Base-by-base conservation (phyloP, 2,329 filamentous ascomycete species). In the Fusarium pseudocircinatum region DNA sequence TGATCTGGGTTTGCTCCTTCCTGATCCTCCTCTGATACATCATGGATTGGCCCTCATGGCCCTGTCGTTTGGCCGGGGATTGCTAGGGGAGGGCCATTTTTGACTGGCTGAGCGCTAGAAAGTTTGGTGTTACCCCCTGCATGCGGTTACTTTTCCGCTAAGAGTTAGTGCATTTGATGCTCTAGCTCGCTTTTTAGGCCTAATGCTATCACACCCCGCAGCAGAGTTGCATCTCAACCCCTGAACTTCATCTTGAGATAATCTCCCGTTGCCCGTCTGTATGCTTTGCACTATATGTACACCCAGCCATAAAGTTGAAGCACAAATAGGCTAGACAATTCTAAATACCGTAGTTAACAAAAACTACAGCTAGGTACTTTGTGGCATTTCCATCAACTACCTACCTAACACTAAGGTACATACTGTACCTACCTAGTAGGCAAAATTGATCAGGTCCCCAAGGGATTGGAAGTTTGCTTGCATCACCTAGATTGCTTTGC, bases 61-160 rank as follows among this genome's bases (percentile, higher is more conserved):
- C 69, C 54, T 61, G 54, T 63, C 62, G 62, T 63, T 65, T 46
- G 34, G 54, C 54, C 37, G 46, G 67, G 70, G 54, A 59, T 74
- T 40, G 22, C 60, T 62, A 60, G 59, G 37, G 47, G 46, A 28
- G 30, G 26, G 56, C 24, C 36, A 52, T n/a, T 46, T 50, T 46
- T 58, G 47, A 73, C 67, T 73, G 71, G 71, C 56, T 44, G 56
- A 36, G 40, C 22, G 39, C 43, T 74, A 56, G 53, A 52, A 50
- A 58, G 68, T 68, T 50, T 68, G 66, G 42, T 49, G 71, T 56
- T 43, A 18, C 72, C 75, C 75, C 75, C 75, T 77, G 75, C 75
- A 77, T 77, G 67, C 74, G 71, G 75, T 62, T 70, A 43, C 47
- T 75, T 57, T 62, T 44, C 75, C 65, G 70, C 75, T 75, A 75